Evolutionary conservation across 2,329 filamentous ascomycete species (phyloP).

Genomic region (Phyllosticta citrichinensis): DNA sequence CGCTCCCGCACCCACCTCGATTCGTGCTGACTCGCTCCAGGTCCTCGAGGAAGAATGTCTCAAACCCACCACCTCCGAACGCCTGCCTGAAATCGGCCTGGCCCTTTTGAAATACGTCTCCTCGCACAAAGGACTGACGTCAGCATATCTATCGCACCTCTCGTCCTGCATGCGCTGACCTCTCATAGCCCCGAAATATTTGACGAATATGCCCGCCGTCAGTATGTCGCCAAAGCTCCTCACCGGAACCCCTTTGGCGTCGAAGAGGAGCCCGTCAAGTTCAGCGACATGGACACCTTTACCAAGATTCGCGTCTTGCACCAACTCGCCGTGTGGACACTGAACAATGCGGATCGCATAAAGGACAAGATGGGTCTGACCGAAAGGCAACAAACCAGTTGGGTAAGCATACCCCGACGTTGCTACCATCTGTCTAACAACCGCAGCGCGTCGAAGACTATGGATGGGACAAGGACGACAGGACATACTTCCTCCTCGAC

Average conservation of each 20-base stretch:
- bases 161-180: conserved; percentile 15
- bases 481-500: conserved; percentile 81
- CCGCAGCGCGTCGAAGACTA: conserved; percentile 60
- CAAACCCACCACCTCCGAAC: conserved; percentile 59
- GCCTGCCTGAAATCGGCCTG: conserved; percentile 72
- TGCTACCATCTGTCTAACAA: background rate
- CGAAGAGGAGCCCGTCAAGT: conserved; percentile 61
- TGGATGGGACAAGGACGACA: conserved; percentile 82
- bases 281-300: conserved; percentile 72
- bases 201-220: conserved; percentile 83
- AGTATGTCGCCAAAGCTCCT: conserved; percentile 75
- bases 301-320: conserved; percentile 77
- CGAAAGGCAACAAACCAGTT: conserved; percentile 73
- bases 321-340: conserved; percentile 79
- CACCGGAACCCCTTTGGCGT: conserved; percentile 75
- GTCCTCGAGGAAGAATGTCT: conserved; percentile 83
- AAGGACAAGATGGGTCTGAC: conserved; percentile 71
- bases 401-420: conserved; percentile 49
- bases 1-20: too few species aligned
- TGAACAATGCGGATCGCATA: conserved; percentile 78
- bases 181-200: conserved; percentile 65
- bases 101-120: conserved; percentile 86
- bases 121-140: conserved; percentile 87
- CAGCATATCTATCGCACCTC: conserved; percentile 30
- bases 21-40: conserved; percentile 40